Evolutionary conservation across 345 rosid genomes (phyloP), one percentile per base, ranked within the genome.

Genomic region (Stellera chamaejasme): DNA sequence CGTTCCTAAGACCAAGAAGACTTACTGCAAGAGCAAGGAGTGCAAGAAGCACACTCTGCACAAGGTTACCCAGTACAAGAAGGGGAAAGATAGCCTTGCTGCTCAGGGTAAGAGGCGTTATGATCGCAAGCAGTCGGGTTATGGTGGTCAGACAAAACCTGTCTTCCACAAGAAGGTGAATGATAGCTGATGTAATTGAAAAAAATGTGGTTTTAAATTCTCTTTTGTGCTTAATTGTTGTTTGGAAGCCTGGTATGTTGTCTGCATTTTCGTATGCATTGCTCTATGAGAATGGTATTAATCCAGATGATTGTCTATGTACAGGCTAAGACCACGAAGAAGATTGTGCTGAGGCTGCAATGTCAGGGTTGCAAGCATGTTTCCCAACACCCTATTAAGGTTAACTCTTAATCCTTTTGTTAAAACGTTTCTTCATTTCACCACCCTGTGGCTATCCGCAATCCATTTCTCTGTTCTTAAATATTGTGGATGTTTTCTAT

Each of bases 21-120:
- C 90, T 0, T 81, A 81, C 76, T 83, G 90, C 56, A 83, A 83
- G 74, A 83, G 67, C 79, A 86, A 86, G 75, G 85, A 81, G 39
- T 83, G 95, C 81, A 86, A 61, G 61, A 83, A 83, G 76, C 95
- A 83, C 71, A 81, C 95, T 32, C 63, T 86, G 78, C 90, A 86
- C 55, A 86, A 86, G 72, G 88, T 86, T 1, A 86, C 95, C 4
- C 95, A 86, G 19, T 86, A 86, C 79, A 86, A 81, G 43, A 86
- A 86, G 79, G 94, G 95, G 2, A 86, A 86, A 71, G 95, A 86
- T 16, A 79, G 95, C 66, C 87, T 83, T n/a, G 85, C 90, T 63
- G 95, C 75, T 25, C 90, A 83, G 43, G 95, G 95, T 1, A 86
- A 86, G 70, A 72, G 95, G 12, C 95, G 90, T 67, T 86, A 86